Base-by-base conservation (phyloP, 495 filamentous ascomycete genomes). In the Penicillium paxilli region DNA sequence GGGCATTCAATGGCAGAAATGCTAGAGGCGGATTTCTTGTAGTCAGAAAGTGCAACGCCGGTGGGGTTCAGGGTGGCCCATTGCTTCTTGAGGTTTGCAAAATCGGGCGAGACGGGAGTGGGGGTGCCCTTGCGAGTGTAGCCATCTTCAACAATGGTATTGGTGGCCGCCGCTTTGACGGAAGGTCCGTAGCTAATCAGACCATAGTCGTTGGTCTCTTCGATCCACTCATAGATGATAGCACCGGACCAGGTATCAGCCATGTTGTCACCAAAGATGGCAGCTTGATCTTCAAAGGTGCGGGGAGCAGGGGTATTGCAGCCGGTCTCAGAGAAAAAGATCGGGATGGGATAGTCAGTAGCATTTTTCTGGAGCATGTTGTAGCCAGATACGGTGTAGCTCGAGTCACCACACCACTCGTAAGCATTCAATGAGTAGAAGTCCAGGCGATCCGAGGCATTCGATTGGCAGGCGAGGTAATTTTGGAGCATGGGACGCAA, bases 211-310 rank as follows among this genome's bases (percentile, higher is more conserved):
- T 95, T 96, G 41, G 80, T 74, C 68, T 95, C 91, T 64, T 92
- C 71, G 51, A 96, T 88, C 91, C 91, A 96, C 68, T 96, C 90
- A 69, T 96, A 96, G 57, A 93, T 76, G 51, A 95, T 91, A 26
- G 87, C 75, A 50, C 91, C 91, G 23, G 87, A 91, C 89, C 90
- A 96, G 49, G 85, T 81, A 49, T 73, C 67, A 6, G 71, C 68
- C 91, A 96, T 95, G 3, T 88, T 66, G 1, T 67, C 47, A 42
- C 88, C 87, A 58, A 95, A 85, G 53, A 96, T 91, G 42, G 88
- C 82, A 6, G 72, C 69, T 63, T 94, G 90, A 65, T 96, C 91
- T 11, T 80, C 77, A 57, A 94, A 96, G 0, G 78, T 76, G 37
- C 91, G 84, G 2, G 90, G 91, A 6, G 66, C 62, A 4, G 81